Evolutionary conservation across 371 early-diverging fungal genomes (phyloP).

Genomic region (Mortierella sp.): DNA sequence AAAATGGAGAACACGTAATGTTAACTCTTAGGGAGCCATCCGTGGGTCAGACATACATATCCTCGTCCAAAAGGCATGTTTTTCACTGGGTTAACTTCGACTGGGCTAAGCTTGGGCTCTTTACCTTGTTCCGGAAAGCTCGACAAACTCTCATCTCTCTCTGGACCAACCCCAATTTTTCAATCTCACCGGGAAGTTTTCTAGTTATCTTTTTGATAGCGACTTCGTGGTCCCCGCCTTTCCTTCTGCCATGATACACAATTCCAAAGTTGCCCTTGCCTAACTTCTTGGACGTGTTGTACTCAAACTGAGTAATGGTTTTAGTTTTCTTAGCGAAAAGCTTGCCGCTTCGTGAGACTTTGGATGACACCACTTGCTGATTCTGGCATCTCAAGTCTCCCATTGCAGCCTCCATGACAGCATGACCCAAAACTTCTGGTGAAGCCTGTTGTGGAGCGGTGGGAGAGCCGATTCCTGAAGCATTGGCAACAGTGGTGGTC

Average conservation of each 20-base stretch:
- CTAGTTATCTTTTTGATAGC: slow-evolving; percentile 48
- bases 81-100: no score
- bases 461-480: not conserved
- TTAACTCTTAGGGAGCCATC: no score
- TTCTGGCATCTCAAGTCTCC: not conserved
- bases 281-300: slow-evolving; percentile 39
- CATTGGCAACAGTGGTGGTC: not conserved
- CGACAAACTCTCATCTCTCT: slow-evolving; percentile 48
- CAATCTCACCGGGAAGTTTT: slow-evolving; percentile 49
- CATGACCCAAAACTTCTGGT: not conserved
- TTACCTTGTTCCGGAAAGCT: slow-evolving; percentile 32
- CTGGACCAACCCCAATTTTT: slow-evolving; percentile 39
- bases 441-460: not conserved
- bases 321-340: slow-evolving; percentile 47
- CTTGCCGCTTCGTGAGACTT: slow-evolving; percentile 35
- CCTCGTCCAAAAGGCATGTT: no score
- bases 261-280: slow-evolving; percentile 55
- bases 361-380: slow-evolving; percentile 30
- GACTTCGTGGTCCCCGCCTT: slow-evolving; percentile 16
- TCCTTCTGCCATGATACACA: slow-evolving; percentile 38
- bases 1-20: no score
- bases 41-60: no score
- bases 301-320: slow-evolving; percentile 46
- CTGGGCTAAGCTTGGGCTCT: not conserved
- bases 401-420: slow-evolving; percentile 2